Evolutionary conservation across 129 eudicot species (phyloP).

Genomic region (Deinandra increscens): DNA sequence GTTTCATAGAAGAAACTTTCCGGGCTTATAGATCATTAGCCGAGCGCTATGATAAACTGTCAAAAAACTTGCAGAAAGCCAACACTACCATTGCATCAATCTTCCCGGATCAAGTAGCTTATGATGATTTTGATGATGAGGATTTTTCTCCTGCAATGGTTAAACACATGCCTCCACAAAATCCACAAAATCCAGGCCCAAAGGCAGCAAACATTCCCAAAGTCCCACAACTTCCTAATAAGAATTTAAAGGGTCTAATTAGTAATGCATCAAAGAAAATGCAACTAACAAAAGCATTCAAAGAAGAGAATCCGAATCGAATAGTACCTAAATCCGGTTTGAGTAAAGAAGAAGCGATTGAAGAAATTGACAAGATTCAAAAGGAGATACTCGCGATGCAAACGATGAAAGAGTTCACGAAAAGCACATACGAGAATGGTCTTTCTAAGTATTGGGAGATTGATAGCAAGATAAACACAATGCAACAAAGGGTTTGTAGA

Average conservation of each 20-base stretch:
- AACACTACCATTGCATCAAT: conserved; percentile 80
- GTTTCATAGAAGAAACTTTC: conserved; percentile 69
- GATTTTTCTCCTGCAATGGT: conserved; percentile 37
- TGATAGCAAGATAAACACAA: conserved; percentile 61
- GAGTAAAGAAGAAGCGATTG: conserved; percentile 50
- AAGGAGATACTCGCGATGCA: conserved; percentile 71
- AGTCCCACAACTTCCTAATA: conserved; percentile 54
- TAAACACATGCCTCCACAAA: conserved; percentile 13
- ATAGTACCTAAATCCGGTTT: conserved; percentile 57
- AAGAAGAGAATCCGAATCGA: conserved; percentile 21
- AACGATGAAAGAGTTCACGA: conserved; percentile 78
- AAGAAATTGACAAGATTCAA: conserved; percentile 73
- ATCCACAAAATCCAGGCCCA: conserved; percentile 19
- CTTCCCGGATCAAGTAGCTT: conserved; percentile 71
- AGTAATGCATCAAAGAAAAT: conserved; percentile 43
- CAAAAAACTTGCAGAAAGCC: conserved; percentile 77
- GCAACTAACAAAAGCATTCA: conserved; percentile 26
- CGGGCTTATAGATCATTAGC: conserved; percentile 68
- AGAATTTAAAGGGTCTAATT: conserved; percentile 46
- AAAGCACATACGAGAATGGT: conserved; percentile 73
- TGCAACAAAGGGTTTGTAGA: conserved; percentile 55
- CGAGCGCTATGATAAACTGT: conserved; percentile 73
- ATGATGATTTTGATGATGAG: conserved; percentile 63
- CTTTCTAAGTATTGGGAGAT: conserved; percentile 56
- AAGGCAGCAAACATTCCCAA: conserved; percentile 47